Conservation (phyloP, 495 filamentous ascomycete species). For the Clohesyomyces aquaticus region DNA sequence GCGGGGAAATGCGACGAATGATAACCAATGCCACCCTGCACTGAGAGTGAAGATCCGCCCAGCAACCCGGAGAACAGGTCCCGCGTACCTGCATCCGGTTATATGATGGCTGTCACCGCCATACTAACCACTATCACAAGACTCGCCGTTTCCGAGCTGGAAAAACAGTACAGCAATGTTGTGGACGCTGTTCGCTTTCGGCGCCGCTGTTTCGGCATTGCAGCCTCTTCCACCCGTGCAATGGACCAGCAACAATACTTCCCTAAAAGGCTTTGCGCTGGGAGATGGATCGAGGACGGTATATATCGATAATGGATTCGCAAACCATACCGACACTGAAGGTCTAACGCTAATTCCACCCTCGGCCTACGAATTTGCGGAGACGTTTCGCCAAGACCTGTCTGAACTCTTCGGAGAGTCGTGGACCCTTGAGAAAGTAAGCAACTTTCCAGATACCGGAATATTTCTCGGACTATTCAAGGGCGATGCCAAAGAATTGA, state of each 20-base stretch:
- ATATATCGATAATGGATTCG: conserved; percentile 25
- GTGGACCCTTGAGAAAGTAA: conserved; percentile 43
- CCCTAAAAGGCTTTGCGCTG: conserved; percentile 16
- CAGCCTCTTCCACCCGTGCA: conserved; percentile 33
- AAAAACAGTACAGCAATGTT: conserved; percentile 6
- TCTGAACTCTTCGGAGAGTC: conserved; percentile 45
- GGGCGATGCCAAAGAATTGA: conserved; percentile 38
- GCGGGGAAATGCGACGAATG: conserved; percentile 30
- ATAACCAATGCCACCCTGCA: conserved; percentile 25
- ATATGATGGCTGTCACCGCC: conserved; percentile 16
- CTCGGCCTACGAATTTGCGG: conserved; percentile 53
- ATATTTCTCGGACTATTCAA: conserved; percentile 45
- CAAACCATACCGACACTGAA: conserved; percentile 45
- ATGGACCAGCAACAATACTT: conserved; percentile 24
- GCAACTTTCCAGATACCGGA: conserved; percentile 43
- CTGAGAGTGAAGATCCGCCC: conserved; percentile 4
- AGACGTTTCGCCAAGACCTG: conserved; percentile 54
- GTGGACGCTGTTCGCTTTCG: background rate
- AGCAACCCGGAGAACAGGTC: background rate
- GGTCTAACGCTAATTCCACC: conserved; percentile 61
- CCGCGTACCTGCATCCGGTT: conserved; percentile 25
- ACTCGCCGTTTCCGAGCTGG: background rate
- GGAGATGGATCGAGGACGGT: conserved; percentile 20
- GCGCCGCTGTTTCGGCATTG: conserved; percentile 17
- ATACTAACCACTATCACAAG: background rate